Base-by-base conservation (phyloP, 768 basidiomycete species). In the Russula ochroleuca region DNA sequence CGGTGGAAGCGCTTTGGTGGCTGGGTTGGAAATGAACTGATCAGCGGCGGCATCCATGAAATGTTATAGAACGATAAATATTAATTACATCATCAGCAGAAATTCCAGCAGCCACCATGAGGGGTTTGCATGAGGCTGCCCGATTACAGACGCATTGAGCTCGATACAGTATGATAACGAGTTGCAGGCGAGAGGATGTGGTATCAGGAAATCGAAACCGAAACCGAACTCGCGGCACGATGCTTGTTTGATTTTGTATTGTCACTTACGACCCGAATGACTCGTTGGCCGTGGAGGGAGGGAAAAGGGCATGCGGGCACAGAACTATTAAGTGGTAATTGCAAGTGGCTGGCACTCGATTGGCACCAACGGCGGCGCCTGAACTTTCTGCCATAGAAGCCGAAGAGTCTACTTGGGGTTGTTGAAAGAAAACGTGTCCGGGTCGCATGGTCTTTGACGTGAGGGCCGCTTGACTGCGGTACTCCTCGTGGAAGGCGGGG, bases 1-100 rank as follows among this genome's bases (percentile, higher is more conserved):
- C 31, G 33, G 37, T 23, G 35, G 19, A 28, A 49, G 15, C 1
- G 28, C 17, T 8, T 35, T 47, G 52, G 60, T 40, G 19, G n/a
- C 33, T 15, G 53, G 41, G 15, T 23, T 43, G 59, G n/a, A 51
- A 38, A 53, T 61, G 41, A 35, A 33, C 52, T n/a, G 41, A 61
- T 53, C 41, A 17, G 11, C 35, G 25, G 23, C 13, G 41, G n/a
- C 41, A 13, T 45, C 31, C 31, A 49, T 31, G 10, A 31, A 41
- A 40, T 14, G n/a, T 52, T 13, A 11, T 43, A 51, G n/a, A 47
- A 0, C 21, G 10, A 21, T 21, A 21, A 1, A 21, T 47, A 47
- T 21, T 10, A 45, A 38, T 54, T 54, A 38, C 21, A 8, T 37
- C 14, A 23, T 3, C 37, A 19, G 14, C 14, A 23, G 37, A 23